These are phyloP conservation scores for Globisporangium parvum DNA, from an alignment of 352 stramenopile species.

Conservation along the genomic window DNA sequence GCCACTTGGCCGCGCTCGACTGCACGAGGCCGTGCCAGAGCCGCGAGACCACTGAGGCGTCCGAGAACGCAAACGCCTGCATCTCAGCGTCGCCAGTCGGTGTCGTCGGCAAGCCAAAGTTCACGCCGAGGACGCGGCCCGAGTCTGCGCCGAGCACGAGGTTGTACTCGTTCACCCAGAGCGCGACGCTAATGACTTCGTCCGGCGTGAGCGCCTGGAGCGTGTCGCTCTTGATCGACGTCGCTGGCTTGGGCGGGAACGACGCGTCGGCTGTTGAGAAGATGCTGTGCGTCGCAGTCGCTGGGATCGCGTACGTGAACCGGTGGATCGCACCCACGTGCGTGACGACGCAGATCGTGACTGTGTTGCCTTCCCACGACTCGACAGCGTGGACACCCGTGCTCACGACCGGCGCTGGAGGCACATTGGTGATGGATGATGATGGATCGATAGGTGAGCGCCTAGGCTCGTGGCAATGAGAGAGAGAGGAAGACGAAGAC, in stretches of 20 bases:
- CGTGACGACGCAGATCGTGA: slow-evolving; percentile 60
- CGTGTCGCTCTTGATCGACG: slow-evolving; percentile 32
- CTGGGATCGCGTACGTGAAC: slow-evolving; percentile 46
- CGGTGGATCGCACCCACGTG: slow-evolving; percentile 65
- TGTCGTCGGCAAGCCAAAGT: slow-evolving; percentile 51
- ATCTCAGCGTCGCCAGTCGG: slow-evolving; percentile 19
- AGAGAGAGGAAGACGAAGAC: not conserved
- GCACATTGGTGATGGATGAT: not conserved
- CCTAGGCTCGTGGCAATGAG: not conserved
- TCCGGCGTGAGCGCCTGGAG: slow-evolving; percentile 37
- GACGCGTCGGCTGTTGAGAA: slow-evolving; percentile 41
- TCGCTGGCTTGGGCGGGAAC: slow-evolving; percentile 37
- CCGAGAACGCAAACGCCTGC: slow-evolving; percentile 66
- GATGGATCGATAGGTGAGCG: not conserved
- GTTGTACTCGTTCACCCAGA: slow-evolving; percentile 80
- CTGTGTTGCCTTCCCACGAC: slow-evolving; percentile 47
- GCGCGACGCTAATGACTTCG: slow-evolving; percentile 53
- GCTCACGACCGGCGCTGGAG: slow-evolving; percentile 35
- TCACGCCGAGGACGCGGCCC: slow-evolving; percentile 58
- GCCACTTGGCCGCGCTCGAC: slow-evolving; percentile 29
- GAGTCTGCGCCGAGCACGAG: slow-evolving; percentile 55
- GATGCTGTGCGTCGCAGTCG: slow-evolving; percentile 31
- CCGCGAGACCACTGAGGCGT: slow-evolving; percentile 62
- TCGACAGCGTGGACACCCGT: slow-evolving; percentile 58
- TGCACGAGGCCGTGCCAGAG: slow-evolving; percentile 67